A percentile compares a stretch with the other conserved stretches of the same genome.
phyloP scores from a whole-genome alignment of 2,329 filamentous ascomycete species.

The Talaromyces piceae region DNA sequence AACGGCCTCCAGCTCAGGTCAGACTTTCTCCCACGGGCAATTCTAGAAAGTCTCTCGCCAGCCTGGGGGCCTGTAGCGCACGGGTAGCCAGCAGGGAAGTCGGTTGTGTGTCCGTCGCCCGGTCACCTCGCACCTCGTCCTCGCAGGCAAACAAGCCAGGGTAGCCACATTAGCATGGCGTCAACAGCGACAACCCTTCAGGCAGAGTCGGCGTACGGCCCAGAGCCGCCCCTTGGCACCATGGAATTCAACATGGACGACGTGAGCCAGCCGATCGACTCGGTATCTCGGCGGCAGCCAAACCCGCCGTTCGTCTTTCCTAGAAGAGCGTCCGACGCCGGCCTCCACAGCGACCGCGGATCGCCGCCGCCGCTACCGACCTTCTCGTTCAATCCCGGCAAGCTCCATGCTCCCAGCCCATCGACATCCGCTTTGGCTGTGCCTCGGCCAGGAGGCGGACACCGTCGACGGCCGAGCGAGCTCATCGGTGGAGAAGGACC shows the following conservation, averaged over 20 bases:
- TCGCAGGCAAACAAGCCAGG: background rate
- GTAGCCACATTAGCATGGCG: background rate
- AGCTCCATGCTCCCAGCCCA: conserved; percentile 36
- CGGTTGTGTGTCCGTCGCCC: background rate
- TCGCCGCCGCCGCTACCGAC: conserved; percentile 26
- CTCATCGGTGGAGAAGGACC: conserved; percentile 63
- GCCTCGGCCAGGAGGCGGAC: conserved; percentile 50
- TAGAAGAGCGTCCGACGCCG: conserved; percentile 3
- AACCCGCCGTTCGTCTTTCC: conserved; percentile 10
- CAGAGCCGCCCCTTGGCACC: conserved; percentile 5
- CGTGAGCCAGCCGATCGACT: background rate
- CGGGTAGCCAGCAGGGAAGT: background rate
- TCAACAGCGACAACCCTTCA: background rate
- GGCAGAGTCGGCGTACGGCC: background rate
- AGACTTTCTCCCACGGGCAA: conserved; percentile 8
- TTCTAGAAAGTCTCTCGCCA: conserved; percentile 7
- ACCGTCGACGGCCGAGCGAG: conserved; percentile 74
- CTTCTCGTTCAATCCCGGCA: conserved; percentile 32
- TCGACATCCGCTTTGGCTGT: conserved; percentile 48
- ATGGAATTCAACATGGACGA: conserved; percentile 10
- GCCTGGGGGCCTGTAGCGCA: conserved; percentile 8
- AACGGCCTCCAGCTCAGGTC: conserved; percentile 11
- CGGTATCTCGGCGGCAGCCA: background rate
- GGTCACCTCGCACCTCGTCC: background rate
- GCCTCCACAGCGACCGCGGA: conserved; percentile 36